A percentile compares a stretch with the other conserved stretches of the same genome.
These are phyloP conservation scores for Plasmodium vinckei DNA, from an alignment of 169 alveolate genomes.

Conservation along the genomic window DNA sequence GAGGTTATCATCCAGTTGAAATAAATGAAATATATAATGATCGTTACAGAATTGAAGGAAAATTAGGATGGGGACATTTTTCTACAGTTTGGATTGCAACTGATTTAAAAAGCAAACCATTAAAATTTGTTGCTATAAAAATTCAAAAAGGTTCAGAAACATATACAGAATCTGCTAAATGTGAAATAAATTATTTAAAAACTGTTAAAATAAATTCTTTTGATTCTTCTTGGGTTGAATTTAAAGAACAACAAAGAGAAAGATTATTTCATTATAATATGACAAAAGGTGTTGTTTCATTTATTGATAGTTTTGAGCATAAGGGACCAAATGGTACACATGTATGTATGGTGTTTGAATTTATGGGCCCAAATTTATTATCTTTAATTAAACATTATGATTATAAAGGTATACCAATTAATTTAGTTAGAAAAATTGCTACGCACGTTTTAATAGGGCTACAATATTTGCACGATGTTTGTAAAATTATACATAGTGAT, in stretches of 20 bases:
- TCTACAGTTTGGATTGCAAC: constrained; percentile 99
- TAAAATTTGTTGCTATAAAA: constrained; percentile 96
- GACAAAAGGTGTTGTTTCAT: constrained; percentile 93
- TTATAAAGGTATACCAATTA: constrained; percentile 96
- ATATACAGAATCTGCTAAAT: constrained; percentile 98
- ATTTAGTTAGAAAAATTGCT: constrained; percentile 95
- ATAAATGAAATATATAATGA: constrained; percentile 94
- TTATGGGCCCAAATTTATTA: constrained; percentile 97
- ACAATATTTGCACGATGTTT: constrained; percentile 96
- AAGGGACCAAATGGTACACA: constrained; percentile 98
- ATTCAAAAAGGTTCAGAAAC: constrained; percentile 97
- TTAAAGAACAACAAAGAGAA: constrained; percentile 78
- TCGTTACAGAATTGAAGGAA: constrained; percentile 96
- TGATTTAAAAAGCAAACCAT: constrained; percentile 89
- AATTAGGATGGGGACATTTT: constrained; percentile 99
- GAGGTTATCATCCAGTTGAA: constrained; percentile 97
- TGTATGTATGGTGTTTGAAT: constrained; percentile 98
- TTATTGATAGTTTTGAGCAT: constrained; percentile 95
- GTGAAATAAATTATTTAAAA: constrained; percentile 96
- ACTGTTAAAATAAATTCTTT: constrained; percentile 87
- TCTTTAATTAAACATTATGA: constrained; percentile 96
- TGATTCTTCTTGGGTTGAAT: constrained; percentile 86
- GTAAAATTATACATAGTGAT: constrained; percentile 99
- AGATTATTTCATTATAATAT: constrained; percentile 78
- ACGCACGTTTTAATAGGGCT: constrained; percentile 97